Base-by-base conservation (phyloP, 208 protist genomes). In the Lotmaria passim region DNA sequence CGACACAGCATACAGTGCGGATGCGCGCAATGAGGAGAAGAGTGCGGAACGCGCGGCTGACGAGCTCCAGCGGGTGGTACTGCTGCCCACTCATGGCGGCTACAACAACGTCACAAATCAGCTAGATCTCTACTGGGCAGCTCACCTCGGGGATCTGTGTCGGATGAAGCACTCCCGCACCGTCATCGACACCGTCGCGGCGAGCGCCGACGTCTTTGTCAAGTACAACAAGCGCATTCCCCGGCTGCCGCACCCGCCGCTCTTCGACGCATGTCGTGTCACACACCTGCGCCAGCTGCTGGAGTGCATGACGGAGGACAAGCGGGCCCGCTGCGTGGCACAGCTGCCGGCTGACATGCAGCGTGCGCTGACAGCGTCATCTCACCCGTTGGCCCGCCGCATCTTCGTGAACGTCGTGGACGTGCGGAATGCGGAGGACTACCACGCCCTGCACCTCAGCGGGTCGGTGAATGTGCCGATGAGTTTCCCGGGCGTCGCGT, bases 61-160 rank as follows among this genome's bases (percentile, higher is more conserved):
- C 52, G 31, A 6, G 43, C 43, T 70, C 33, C 78, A 84, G 44
- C 73, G 76, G 2, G 82, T 90, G 2, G 73, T 93, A 59, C 34
- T 93, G 55, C 82, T 95, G 38, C 83, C 90, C 17, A 86, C 85
- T 0, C 90, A 93, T 52, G 86, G 90, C 31, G 90, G 90, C 24
- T 93, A 95, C 73, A 93, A 62, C 75, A 85, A 95, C 73, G 82
- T 89, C 43, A 89, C 83, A 19, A 73, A 85, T 31, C 86, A 92
- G 62, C 78, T 95, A 4, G 90, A 95, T 61, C 78, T 95, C 33
- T 86, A 84, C 73, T 95, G 84, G 90, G 84, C 79, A 0, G 65
- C 53, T 7, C 79, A 90, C 68, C 36, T 90, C 17, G 80, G 76
- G 24, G 87, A 95, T 57, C 43, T 91, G 21, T 53, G 58, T 30